Evolutionary conservation across 257 asterid species (phyloP).

Genomic region (Rubia yunnanensis): DNA sequence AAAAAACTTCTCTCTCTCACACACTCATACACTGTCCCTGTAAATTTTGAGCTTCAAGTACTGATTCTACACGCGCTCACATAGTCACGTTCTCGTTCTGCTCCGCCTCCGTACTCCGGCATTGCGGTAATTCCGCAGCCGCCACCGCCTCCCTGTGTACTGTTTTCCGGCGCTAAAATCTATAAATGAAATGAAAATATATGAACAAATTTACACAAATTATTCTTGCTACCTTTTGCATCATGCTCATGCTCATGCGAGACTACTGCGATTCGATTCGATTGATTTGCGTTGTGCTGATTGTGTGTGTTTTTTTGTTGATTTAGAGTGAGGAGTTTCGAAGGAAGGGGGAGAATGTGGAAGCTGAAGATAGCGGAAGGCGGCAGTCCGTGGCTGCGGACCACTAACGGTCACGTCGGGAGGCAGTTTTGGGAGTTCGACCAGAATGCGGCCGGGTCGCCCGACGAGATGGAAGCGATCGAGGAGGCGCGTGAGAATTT

Average conservation of each 20-base stretch:
- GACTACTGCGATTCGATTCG: background rate
- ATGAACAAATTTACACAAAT: too few species aligned
- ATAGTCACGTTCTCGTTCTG: background rate
- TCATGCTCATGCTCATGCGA: too few species aligned
- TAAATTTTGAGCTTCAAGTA: too few species aligned
- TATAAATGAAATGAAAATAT: too few species aligned
- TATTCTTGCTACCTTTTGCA: too few species aligned
- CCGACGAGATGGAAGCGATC: constrained; percentile 67
- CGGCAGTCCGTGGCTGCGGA: constrained; percentile 77
- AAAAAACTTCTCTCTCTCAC: too few species aligned
- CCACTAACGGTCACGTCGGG: constrained; percentile 60
- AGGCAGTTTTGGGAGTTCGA: constrained; percentile 87
- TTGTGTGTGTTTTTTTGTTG: background rate
- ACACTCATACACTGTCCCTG: too few species aligned
- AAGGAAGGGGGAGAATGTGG: constrained; percentile 52
- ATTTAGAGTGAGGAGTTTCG: background rate
- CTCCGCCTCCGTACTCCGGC: background rate
- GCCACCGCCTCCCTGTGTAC: too few species aligned
- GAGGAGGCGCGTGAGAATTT: constrained; percentile 55
- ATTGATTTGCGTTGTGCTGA: background rate
- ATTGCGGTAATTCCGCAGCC: background rate
- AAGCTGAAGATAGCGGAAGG: constrained; percentile 77
- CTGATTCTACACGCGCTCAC: too few species aligned
- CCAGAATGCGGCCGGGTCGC: constrained; percentile 38
- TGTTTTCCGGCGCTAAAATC: too few species aligned